These are phyloP conservation scores for Lipomyces starkeyi DNA, from an alignment of 805 yeast genomes.

Conservation along the genomic window DNA sequence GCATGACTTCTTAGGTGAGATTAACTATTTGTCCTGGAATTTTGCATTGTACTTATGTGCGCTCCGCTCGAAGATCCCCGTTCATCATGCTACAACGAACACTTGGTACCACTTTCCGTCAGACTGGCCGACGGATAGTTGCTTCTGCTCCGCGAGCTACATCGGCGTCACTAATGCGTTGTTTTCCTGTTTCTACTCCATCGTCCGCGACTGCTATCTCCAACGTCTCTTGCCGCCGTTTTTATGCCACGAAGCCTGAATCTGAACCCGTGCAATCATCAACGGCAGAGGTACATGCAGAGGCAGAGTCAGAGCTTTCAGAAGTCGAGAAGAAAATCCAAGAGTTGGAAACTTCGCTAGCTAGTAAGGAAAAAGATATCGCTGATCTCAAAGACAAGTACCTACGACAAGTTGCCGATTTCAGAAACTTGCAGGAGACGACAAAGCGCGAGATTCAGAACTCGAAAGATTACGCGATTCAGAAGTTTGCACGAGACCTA, in stretches of 20 bases:
- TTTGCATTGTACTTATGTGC: background rate
- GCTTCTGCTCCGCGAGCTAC: slow-evolving; percentile 2
- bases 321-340: slow-evolving; percentile 33
- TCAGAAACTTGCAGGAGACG: slow-evolving; percentile 88
- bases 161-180: background rate
- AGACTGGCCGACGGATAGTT: slow-evolving; percentile 4
- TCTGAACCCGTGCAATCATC: background rate
- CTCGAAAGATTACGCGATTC: slow-evolving; percentile 88
- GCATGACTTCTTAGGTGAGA: background rate
- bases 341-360: slow-evolving; percentile 59
- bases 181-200: background rate
- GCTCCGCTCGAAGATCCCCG: background rate
- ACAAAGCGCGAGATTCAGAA: slow-evolving; percentile 86
- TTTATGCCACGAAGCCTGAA: slow-evolving; percentile 4
- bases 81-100: slow-evolving; percentile 3
- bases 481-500: slow-evolving; percentile 88
- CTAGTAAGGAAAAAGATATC: slow-evolving; percentile 62
- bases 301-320: slow-evolving; percentile 34
- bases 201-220: background rate
- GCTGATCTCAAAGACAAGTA: slow-evolving; percentile 84
- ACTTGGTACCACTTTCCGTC: background rate
- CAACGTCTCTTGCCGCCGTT: background rate
- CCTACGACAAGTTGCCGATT: slow-evolving; percentile 85
- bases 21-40: background rate
- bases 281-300: slow-evolving; percentile 39